Conservation (phyloP, 1,284 basidiomycete genomes). For the Coniferiporia weirii region DNA sequence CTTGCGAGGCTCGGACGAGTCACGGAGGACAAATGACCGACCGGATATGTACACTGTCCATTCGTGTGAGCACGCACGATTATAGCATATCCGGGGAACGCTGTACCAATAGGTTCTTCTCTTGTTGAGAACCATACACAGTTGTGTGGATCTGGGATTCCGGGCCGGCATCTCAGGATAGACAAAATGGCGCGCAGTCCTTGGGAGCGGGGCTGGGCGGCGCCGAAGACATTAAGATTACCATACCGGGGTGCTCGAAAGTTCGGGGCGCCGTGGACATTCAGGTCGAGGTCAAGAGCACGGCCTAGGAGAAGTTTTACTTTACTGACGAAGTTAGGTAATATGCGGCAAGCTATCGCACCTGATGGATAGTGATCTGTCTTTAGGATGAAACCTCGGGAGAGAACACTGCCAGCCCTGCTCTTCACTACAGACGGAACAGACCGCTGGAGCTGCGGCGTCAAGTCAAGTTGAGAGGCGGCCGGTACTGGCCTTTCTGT, state of each 20-base stretch:
- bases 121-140: slow-evolving; percentile 84
- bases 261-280: slow-evolving; percentile 93
- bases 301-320: slow-evolving; percentile 46
- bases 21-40: slow-evolving; percentile 93
- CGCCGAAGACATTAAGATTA: slow-evolving; percentile 85
- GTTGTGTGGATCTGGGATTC: slow-evolving; percentile 53
- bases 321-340: neutral
- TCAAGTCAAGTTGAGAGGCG: slow-evolving; percentile 47
- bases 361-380: slow-evolving; percentile 90
- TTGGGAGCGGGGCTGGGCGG: slow-evolving; percentile 91
- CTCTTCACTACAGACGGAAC: slow-evolving; percentile 81
- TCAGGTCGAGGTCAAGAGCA: slow-evolving; percentile 87
- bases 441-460: slow-evolving; percentile 55
- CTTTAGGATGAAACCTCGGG: slow-evolving; percentile 89
- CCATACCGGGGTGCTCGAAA: slow-evolving; percentile 80
- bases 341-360: slow-evolving; percentile 23
- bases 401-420: slow-evolving; percentile 82
- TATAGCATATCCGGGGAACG: neutral
- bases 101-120: slow-evolving; percentile 75
- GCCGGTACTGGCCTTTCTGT: neutral
- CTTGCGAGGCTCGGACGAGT: slow-evolving; percentile 79
- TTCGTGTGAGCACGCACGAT: slow-evolving; percentile 21
- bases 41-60: slow-evolving; percentile 83
- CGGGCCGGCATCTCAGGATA: slow-evolving; percentile 76
- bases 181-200: slow-evolving; percentile 91